Evolutionary conservation across 2,329 filamentous ascomycete genomes (phyloP).

Genomic region (Fusarium humuli): DNA sequence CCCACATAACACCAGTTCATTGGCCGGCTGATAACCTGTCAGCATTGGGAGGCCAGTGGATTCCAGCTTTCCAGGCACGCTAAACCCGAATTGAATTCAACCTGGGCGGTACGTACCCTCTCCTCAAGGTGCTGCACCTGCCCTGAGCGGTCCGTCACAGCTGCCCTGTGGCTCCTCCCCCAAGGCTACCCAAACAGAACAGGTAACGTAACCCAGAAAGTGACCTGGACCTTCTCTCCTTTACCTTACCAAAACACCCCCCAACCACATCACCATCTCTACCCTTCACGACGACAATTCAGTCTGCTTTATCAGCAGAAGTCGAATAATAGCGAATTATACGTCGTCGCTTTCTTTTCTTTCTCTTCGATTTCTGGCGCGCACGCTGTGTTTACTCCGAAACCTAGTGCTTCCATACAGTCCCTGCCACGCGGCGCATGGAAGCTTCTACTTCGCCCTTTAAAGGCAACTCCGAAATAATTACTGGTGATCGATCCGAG

Average conservation of each 20-base stretch:
- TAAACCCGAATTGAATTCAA: not conserved
- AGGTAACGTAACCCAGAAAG: slow-evolving; percentile 51
- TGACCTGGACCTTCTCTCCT: slow-evolving; percentile 43
- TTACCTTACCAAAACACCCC: slow-evolving; percentile 42
- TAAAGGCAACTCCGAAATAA: slow-evolving; percentile 43
- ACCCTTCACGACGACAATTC: slow-evolving; percentile 42
- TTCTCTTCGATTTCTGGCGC: slow-evolving; percentile 37
- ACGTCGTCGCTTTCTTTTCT: slow-evolving; percentile 35
- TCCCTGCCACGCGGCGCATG: slow-evolving; percentile 53
- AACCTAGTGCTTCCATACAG: slow-evolving; percentile 26
- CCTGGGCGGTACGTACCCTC: slow-evolving; percentile 26
- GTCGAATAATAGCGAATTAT: slow-evolving; percentile 36
- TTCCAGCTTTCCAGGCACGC: slow-evolving; percentile 18
- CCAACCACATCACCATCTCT: slow-evolving; percentile 38
- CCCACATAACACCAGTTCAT: not conserved
- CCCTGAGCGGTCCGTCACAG: slow-evolving; percentile 29
- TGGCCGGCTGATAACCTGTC: slow-evolving; percentile 32
- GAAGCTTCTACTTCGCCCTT: slow-evolving; percentile 51
- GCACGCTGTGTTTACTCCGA: slow-evolving; percentile 28
- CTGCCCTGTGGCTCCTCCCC: slow-evolving; percentile 36
- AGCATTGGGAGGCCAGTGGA: slow-evolving; percentile 28
- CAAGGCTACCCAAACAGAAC: slow-evolving; percentile 47
- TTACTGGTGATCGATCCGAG: slow-evolving; percentile 43
- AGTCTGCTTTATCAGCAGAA: slow-evolving; percentile 46
- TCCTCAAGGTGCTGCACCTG: slow-evolving; percentile 18